These are phyloP conservation scores for Candida verbasci DNA, from an alignment of 805 yeast genomes.

Conservation along the genomic window DNA sequence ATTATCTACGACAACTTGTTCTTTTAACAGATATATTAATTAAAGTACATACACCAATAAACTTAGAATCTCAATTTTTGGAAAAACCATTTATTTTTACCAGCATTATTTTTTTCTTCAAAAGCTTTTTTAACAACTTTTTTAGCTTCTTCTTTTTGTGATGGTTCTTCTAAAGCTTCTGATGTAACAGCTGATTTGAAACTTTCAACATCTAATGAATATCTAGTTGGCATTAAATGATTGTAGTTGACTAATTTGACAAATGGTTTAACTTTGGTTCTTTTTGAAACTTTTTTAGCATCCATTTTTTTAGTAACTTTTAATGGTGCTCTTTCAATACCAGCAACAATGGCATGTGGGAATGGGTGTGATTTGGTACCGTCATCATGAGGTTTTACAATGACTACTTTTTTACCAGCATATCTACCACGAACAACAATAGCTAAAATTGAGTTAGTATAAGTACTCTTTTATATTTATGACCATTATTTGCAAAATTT, in stretches of 20 bases:
- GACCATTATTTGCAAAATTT: too few species aligned
- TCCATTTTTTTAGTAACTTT: conserved; percentile 94
- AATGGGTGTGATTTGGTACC: conserved; percentile 98
- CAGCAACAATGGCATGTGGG: conserved; percentile 99
- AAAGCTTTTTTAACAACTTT: conserved; percentile 98
- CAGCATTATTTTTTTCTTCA: conserved; percentile 99
- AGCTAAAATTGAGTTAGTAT: conserved; percentile 54
- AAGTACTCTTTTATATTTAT: too few species aligned
- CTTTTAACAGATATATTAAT: conserved; percentile 4
- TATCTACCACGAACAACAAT: conserved; percentile 99
- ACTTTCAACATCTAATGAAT: conserved; percentile 94
- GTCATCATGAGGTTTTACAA: conserved; percentile 96
- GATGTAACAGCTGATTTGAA: conserved; percentile 88
- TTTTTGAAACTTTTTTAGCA: conserved; percentile 94
- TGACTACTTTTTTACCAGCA: conserved; percentile 99
- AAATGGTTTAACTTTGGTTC: conserved; percentile 98
- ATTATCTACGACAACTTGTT: too few species aligned
- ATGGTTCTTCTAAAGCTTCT: conserved; percentile 95
- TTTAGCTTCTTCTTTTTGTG: conserved; percentile 98
- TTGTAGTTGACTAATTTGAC: conserved; percentile 99
- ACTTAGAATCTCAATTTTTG: conserved; percentile 88
- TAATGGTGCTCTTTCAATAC: conserved; percentile 97
- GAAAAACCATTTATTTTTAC: conserved; percentile 99
- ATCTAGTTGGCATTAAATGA: conserved; percentile 99
- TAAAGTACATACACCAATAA: conserved; percentile 1